Evolutionary conservation across 2,329 filamentous ascomycete species (phyloP), one percentile per base, ranked within the genome.

Genomic region (Fusarium begoniae): DNA sequence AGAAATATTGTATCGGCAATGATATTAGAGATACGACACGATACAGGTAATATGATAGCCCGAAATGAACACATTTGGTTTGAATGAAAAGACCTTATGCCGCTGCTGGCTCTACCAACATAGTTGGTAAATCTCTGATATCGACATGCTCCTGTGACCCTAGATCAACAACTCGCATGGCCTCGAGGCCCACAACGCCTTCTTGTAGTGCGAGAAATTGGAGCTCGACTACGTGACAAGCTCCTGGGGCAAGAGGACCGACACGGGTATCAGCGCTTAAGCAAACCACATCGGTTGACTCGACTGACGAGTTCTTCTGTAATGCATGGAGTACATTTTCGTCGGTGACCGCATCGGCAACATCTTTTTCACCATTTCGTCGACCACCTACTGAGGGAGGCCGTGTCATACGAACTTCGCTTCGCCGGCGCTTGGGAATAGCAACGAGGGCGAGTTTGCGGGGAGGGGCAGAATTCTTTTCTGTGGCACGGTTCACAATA

Each of bases 91-190:
- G 45, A 50, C 57, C 41, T 79, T 41, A 80, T 67, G 77, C 77
- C 26, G 74, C 77, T 24, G 74, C 75, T 28, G 81, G 79, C 66
- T 85, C 82, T 22, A 92, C 87, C 60, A 94, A 82, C 75, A 94
- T 89, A 50, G 88, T 90, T 1, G 94, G 94, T 72, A 96, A 80
- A 70, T 96, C 92, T 69, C 89, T 87, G 62, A 95, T 90, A 81
- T 96, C 93, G 8, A 94, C 91, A 78, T 93, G 92, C 83, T 95
- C 93, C 78, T 94, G 91, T 40, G 90, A 93, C 28, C 86, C 89
- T 68, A 96, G 80, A 80, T 96, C 94, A 8, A 95, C 86, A 3
- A 96, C 89, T 56, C 93, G 86, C 26, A 96, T 86, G 6, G 91
- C 91, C 75, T 95, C 93, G 6, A 96, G 81, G n/a, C 88, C 87